These are phyloP conservation scores for Rhizopogon vulgaris DNA, from an alignment of 768 basidiomycete species.

Conservation along the genomic window DNA sequence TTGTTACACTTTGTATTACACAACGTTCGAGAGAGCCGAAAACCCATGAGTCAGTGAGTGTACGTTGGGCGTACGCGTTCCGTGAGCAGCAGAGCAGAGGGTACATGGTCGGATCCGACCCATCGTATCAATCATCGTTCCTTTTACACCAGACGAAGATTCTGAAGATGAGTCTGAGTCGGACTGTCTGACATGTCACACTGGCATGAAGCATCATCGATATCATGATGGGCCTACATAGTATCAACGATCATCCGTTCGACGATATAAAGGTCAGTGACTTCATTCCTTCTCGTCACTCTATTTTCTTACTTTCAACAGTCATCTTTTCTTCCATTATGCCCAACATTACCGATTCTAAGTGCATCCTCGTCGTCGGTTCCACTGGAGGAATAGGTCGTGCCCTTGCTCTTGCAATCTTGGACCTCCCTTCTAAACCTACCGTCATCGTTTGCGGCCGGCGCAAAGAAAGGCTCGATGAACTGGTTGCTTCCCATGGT, in stretches of 20 bases:
- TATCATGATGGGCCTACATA: too few relatives aligned
- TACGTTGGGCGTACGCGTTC: background rate
- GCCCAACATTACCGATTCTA: constrained; percentile 38
- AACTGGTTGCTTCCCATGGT: constrained; percentile 28
- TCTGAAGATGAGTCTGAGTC: background rate
- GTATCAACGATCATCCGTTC: too few relatives aligned
- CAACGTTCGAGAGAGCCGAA: too few relatives aligned
- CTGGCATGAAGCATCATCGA: background rate
- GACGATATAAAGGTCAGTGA: background rate
- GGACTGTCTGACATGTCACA: constrained; percentile 1
- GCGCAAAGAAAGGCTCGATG: constrained; percentile 47
- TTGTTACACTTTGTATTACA: too few relatives aligned
- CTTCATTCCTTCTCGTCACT: background rate
- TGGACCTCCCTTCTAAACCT: constrained; percentile 40
- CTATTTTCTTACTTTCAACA: too few relatives aligned
- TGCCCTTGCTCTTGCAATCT: constrained; percentile 44
- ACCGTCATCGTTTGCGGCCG: constrained; percentile 47
- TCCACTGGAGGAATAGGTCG: constrained; percentile 56
- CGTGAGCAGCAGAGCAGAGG: background rate
- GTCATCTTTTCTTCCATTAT: constrained; percentile 5
- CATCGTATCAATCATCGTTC: background rate
- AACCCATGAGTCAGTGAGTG: background rate
- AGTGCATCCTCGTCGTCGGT: constrained; percentile 50
- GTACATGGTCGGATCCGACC: background rate
- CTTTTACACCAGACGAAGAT: background rate